These are phyloP conservation scores for Aegilops sharonensis DNA, from an alignment of 176 grass and related monocot genomes.

Conservation along the genomic window DNA sequence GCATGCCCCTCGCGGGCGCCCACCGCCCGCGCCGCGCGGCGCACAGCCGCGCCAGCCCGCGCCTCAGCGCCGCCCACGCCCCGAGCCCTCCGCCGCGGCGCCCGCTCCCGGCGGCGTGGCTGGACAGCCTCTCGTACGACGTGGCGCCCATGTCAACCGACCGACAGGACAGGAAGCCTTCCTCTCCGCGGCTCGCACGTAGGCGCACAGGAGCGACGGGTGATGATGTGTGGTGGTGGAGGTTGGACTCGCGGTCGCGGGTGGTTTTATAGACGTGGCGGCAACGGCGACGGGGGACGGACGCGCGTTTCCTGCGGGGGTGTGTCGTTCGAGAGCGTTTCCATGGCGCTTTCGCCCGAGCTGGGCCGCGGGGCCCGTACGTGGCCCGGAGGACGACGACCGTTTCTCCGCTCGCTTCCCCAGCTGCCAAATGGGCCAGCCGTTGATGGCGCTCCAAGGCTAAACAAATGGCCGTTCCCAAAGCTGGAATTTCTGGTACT, in stretches of 20 bases:
- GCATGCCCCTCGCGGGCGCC: background rate
- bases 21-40: background rate
- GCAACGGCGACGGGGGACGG: background rate
- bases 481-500: background rate
- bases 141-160: constrained; percentile 14
- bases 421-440: constrained; percentile 33
- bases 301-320: too few species aligned
- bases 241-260: background rate
- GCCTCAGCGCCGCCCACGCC: constrained; percentile 24
- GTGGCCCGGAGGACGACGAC: background rate
- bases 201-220: background rate
- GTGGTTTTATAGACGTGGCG: constrained; percentile 23
- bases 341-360: background rate
- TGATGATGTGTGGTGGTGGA: background rate
- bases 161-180: too few species aligned
- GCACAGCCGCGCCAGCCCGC: constrained; percentile 25
- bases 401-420: background rate
- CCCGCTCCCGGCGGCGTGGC: background rate
- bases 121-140: constrained; percentile 31
- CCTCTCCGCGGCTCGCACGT: background rate
- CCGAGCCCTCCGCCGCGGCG: background rate
- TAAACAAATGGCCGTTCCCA: background rate
- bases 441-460: background rate
- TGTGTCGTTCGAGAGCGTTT: background rate
- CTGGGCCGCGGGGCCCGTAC: background rate